Base-by-base conservation (phyloP, 208 protist genomes). In the Acanthamoeba lenticulata region DNA sequence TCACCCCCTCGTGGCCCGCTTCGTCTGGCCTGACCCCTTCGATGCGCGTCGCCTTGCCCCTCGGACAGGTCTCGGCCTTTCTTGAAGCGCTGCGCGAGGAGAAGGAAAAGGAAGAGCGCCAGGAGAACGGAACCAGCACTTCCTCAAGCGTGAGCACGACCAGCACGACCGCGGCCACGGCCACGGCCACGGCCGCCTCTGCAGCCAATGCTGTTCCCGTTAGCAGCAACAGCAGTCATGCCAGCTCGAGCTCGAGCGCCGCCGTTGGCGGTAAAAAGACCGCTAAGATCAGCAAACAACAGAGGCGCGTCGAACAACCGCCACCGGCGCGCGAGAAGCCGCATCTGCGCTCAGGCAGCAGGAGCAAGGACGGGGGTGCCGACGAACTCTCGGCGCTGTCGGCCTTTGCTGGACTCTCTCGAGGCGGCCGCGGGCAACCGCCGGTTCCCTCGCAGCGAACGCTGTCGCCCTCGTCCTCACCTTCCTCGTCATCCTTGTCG, bases 81-180 rank as follows among this genome's bases (percentile, higher is more conserved):
- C 42, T 83, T 21, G 74, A 83, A n/a, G 74, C 74, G 21, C 44
- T 83, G 36, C 36, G 42, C 44, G 74, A 83, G 44, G 74, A 83
- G 42, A 83, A 83, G 44, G 74, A 83, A 11, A 52, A 83, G 29
- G 74, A 83, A 2, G 74, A 83, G 44, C 74, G 74, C 17, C 74
- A 83, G 44, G 9, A n/a, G 42, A 83, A 21, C 5, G 42, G 6
- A 74, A 62, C 55, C 47, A 52, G 57, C 6, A 21, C 11, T 3
- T 19, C n/a, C 34, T 0, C n/a, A 74, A 74, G 42, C 74, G 34
- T 13, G 7, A 81, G 40, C 40, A 42, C 21, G 9, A n/a, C 27
- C 15, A 15, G 3, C 29, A 74, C 34, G 9, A 74, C 0, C 32
- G n/a, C 32, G 11, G 21, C 5, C 34, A 36, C 4, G 1, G 15